These are phyloP conservation scores for Phytophthora litchii DNA, from an alignment of 352 stramenopile species.

Conservation along the genomic window DNA sequence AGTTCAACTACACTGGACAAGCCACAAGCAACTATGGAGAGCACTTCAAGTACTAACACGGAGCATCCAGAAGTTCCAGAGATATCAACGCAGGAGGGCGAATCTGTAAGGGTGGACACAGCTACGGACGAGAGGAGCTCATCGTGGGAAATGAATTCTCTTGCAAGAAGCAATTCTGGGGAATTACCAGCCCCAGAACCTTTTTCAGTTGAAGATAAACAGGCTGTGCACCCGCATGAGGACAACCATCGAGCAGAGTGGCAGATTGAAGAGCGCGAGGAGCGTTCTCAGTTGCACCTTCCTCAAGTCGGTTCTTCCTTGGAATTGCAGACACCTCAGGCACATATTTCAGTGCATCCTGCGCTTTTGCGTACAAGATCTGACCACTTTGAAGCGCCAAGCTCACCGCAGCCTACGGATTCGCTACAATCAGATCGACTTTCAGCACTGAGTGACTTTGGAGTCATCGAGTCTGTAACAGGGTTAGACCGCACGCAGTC, in stretches of 20 bases:
- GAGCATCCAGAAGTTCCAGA: not conserved
- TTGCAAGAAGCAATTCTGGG: conserved; percentile 5
- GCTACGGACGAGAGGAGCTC: not conserved
- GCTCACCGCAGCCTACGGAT: not conserved
- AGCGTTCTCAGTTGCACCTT: conserved; percentile 3
- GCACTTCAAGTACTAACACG: not conserved
- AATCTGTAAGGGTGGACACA: conserved; percentile 6
- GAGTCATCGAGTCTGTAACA: not conserved
- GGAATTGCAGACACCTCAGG: conserved; percentile 4
- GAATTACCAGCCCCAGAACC: conserved; percentile 1
- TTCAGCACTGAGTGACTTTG: conserved; percentile 13
- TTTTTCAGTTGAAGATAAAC: not conserved
- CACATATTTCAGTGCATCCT: not conserved
- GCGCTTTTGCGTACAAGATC: conserved; percentile 1
- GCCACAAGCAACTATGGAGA: not conserved
- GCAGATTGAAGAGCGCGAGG: conserved; percentile 7
- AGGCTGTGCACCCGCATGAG: not conserved
- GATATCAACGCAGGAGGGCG: conserved; percentile 3
- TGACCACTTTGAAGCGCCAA: not conserved
- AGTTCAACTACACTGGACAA: not conserved
- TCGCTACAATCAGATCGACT: conserved; percentile 25
- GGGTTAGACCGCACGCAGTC: conserved; percentile 31
- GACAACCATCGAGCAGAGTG: not conserved
- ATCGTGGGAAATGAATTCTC: conserved; percentile 2
- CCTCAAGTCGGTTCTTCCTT: conserved; percentile 13